Conservation (phyloP, 163 green algal species). For the Scenedesmus sp. region DNA sequence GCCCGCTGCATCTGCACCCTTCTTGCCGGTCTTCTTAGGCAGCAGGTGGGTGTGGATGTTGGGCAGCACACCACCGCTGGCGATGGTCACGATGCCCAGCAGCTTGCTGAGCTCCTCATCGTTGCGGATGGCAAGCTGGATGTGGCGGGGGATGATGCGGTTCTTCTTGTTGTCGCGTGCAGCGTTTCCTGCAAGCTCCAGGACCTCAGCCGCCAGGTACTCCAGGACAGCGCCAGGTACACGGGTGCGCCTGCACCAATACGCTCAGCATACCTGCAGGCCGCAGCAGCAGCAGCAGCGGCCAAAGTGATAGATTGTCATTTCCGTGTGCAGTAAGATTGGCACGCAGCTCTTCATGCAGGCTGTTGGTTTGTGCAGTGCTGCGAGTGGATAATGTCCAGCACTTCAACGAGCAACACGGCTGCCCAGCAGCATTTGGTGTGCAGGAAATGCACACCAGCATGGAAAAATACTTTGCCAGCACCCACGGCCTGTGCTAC, state of each 20-base stretch:
- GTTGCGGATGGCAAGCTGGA: constrained; percentile 95
- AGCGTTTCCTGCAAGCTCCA: constrained; percentile 91
- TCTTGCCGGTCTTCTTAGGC: constrained; percentile 75
- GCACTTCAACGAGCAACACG: no score
- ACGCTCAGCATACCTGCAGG: constrained; percentile 51
- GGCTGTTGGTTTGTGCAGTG: neutral
- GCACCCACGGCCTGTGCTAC: no score
- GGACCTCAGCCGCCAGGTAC: constrained; percentile 92
- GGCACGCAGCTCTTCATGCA: neutral
- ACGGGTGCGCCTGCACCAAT: constrained; percentile 72
- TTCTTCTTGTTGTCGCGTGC: constrained; percentile 88
- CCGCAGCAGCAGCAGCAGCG: neutral
- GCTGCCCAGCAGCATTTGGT: neutral
- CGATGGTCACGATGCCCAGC: constrained; percentile 92
- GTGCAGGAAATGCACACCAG: neutral
- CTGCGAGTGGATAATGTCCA: neutral
- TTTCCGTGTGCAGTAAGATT: no score
- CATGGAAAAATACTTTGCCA: neutral
- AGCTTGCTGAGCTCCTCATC: constrained; percentile 97
- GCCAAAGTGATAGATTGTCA: no score
- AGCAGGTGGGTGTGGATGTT: constrained; percentile 94
- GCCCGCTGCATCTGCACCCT: neutral
- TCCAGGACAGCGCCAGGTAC: constrained; percentile 94
- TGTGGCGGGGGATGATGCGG: constrained; percentile 90
- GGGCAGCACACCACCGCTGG: constrained; percentile 93